These are phyloP conservation scores for Scopulariopsis brevicaulis DNA, from an alignment of 2,329 filamentous ascomycete species.

Conservation along the genomic window DNA sequence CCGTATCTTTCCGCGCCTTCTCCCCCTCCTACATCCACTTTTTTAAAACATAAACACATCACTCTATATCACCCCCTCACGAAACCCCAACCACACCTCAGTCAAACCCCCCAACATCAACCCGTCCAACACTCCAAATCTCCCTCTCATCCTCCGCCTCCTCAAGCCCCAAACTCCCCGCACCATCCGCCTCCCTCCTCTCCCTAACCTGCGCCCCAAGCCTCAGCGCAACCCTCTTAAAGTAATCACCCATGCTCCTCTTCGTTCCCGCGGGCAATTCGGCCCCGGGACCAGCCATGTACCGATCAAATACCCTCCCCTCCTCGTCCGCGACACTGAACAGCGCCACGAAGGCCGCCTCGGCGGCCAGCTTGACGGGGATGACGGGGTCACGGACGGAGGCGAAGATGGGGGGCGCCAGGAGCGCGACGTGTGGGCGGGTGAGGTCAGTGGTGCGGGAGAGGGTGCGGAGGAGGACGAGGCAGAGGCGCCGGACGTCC, in stretches of 20 bases:
- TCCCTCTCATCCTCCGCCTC: slow-evolving; percentile 92
- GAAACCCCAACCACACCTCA: neutral
- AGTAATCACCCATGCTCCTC: slow-evolving; percentile 92
- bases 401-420: slow-evolving; percentile 79
- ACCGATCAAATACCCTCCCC: slow-evolving; percentile 79
- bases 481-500: slow-evolving; percentile 74
- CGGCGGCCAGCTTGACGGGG: slow-evolving; percentile 87
- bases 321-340: slow-evolving; percentile 89
- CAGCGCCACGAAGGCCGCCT: slow-evolving; percentile 84
- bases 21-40: neutral
- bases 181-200: slow-evolving; percentile 82
- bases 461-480: slow-evolving; percentile 82
- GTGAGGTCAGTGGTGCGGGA: slow-evolving; percentile 72
- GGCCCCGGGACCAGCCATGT: slow-evolving; percentile 58
- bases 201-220: slow-evolving; percentile 82
- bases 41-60: neutral
- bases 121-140: slow-evolving; percentile 88
- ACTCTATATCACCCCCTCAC: neutral
- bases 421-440: slow-evolving; percentile 65
- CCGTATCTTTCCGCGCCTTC: neutral
- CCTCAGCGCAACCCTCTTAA: slow-evolving; percentile 80
- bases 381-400: slow-evolving; percentile 87
- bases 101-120: slow-evolving; percentile 47
- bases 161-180: slow-evolving; percentile 79
- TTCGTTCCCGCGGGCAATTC: slow-evolving; percentile 62